Evolutionary conservation across 2,329 filamentous ascomycete species (phyloP), one percentile per base, ranked within the genome.

Genomic region (Didymella pomorum): DNA sequence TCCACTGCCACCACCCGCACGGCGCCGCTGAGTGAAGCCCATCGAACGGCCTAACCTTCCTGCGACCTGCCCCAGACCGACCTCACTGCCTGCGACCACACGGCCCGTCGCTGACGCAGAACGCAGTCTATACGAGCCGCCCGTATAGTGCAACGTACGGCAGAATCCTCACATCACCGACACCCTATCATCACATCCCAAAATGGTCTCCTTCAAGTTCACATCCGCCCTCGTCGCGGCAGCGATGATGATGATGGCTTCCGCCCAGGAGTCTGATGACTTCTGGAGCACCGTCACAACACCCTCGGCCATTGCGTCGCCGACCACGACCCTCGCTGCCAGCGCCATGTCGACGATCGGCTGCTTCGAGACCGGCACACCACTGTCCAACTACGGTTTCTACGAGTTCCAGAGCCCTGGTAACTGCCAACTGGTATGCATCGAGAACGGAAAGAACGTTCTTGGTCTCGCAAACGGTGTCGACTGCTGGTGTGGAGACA

Each of bases 401-500:
- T 84, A 80, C 56, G 77, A 73, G 26, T 88, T 80, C 67, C 85
- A 87, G 67, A 83, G 81, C 62, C 74, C 76, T 28, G 85, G 86
- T 52, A 82, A 82, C 64, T 89, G 86, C 65, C 81, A 84, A 63
- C 66, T 76, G 20, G 73, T 79, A 61, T 89, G 86, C 71, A 68
- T 79, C 23, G 68, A 76, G 2, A 70, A 76, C 0, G 69, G 80
- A 8, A 81, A 83, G 33, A 65, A 82, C 1, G 89, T 92, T 8
- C 86, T 88, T 68, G 91, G 83, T 29, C 78, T 91, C 43, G 85
- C 83, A 8, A 82, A 83, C 18, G 85, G 85, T 16, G 80, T 82
- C 18, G 77, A 86, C 63, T 97, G 93, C 78, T 91, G 82, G 70
- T 96, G 93, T 70, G 93, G 92, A 58, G 79, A 86, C 62, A 77